Evolutionary conservation across 1,284 basidiomycete genomes (phyloP), one percentile per base, ranked within the genome.

Genomic region (Irpex lacteus): DNA sequence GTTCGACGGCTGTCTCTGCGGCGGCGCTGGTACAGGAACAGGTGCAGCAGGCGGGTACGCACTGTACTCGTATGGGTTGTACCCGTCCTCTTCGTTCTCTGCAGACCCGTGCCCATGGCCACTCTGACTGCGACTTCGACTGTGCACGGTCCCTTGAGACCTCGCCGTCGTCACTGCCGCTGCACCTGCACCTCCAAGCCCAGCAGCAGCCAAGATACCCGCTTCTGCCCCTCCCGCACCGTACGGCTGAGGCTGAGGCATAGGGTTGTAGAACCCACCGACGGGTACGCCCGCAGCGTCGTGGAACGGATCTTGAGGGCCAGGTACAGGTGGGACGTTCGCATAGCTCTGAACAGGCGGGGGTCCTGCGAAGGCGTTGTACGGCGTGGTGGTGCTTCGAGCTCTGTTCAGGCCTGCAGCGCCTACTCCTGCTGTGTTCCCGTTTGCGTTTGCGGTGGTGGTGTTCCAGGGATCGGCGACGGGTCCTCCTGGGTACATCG

Each of bases 291-390:
- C 62, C 11, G 9, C 44, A 26, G 61, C 40, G 47, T 70, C 69
- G 40, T 67, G 66, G 66, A 67, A 71, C 8, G 68, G 66, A 63
- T 68, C 70, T 47, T 63, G 59, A 44, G 60, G 60, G 19, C 64
- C 66, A 60, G 63, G 60, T 8, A 62, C 66, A 4, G 68, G 44
- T 11, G 26, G 37, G 15, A 64, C 50, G 5, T 34, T 34, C 5
- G 40, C 40, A 13, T 47, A n/a, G 40, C 13, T 47, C n/a, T n/a
- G 40, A 4, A 47, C 40, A 5, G 13, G 13, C 58, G 64, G 40
- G 7, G 67, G 72, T 49, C 68, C 69, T 1, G 74, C 73, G 61
- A 78, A 77, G 1, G 76, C 76, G 50, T 71, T 72, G 65, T 77
- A 79, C 9, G 78, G 78, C 56, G 70, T 65, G 19, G 70, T 68